Percentiles rank a stretch among this genome's conserved stretches.
Conservation (phyloP, 352 stramenopile species). For the Phytophthora aleatoria region DNA sequence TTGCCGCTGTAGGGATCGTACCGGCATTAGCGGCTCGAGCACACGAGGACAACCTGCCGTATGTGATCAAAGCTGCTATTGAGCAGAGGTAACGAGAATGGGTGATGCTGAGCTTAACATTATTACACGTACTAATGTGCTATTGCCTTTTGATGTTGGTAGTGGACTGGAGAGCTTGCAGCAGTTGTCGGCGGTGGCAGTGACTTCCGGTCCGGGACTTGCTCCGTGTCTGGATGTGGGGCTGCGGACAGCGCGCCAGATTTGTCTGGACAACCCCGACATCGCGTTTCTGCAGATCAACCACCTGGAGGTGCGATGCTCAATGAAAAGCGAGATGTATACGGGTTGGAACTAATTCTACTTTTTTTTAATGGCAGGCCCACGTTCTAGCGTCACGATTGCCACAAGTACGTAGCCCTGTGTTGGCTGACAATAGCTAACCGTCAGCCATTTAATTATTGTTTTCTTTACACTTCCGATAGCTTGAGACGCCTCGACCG, state of each 20-base stretch:
- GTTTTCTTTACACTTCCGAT: slow-evolving; percentile 1
- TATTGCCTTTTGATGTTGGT: background rate
- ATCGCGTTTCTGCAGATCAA: slow-evolving; percentile 97
- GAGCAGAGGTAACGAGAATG: slow-evolving; percentile 66
- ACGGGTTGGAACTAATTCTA: background rate
- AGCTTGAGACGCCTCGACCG: slow-evolving; percentile 44
- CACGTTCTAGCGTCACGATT: slow-evolving; percentile 96
- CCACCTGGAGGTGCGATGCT: slow-evolving; percentile 91
- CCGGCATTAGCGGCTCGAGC: slow-evolving; percentile 93
- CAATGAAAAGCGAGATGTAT: background rate
- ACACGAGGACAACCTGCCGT: slow-evolving; percentile 95
- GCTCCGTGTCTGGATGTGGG: slow-evolving; percentile 97
- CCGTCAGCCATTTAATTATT: background rate
- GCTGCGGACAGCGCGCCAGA: slow-evolving; percentile 71
- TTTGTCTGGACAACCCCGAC: slow-evolving; percentile 82
- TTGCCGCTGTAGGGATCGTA: slow-evolving; percentile 89
- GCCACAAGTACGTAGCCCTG: slow-evolving; percentile 46
- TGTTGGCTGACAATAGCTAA: background rate
- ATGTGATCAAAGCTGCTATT: slow-evolving; percentile 92
- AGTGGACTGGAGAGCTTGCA: slow-evolving; percentile 68
- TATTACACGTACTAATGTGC: background rate
- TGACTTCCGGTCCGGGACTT: slow-evolving; percentile 96
- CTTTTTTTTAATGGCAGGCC: slow-evolving; percentile 50
- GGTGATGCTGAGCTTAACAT: background rate
- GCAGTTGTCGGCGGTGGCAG: slow-evolving; percentile 94